These are phyloP conservation scores for Apostasia shenzhenica DNA, from an alignment of 106 monocot species.

Conservation along the genomic window DNA sequence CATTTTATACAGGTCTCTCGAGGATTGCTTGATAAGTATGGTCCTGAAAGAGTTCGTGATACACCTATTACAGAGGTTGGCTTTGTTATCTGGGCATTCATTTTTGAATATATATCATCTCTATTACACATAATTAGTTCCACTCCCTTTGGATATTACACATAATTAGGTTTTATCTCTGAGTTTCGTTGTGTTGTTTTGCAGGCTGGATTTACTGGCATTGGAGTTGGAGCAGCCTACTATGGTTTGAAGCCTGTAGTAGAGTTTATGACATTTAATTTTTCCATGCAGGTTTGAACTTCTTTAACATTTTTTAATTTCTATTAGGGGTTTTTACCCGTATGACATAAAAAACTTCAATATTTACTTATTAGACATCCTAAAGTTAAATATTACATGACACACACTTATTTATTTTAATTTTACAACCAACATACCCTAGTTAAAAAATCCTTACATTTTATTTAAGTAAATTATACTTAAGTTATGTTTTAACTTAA, in stretches of 20 bases:
- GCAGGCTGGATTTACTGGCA: constrained; percentile 97
- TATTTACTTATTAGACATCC: too few relatives aligned
- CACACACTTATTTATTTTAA: too few relatives aligned
- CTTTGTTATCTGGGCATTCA: background rate
- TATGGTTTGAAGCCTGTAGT: constrained; percentile 90
- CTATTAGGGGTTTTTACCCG: too few relatives aligned
- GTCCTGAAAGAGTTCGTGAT: constrained; percentile 94
- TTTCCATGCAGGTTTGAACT: constrained; percentile 86
- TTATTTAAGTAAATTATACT: too few relatives aligned
- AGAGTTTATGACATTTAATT: constrained; percentile 99
- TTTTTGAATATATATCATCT: background rate
- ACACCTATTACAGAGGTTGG: constrained; percentile 97
- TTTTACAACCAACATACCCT: too few relatives aligned
- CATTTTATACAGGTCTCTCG: constrained; percentile 60
- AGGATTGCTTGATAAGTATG: constrained; percentile 92
- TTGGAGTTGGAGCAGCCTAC: constrained; percentile 98
- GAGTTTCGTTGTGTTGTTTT: background rate
- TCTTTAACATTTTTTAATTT: background rate
- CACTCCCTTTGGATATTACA: too few relatives aligned
- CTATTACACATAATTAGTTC: background rate
- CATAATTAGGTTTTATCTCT: background rate
- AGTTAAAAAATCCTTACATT: too few relatives aligned
- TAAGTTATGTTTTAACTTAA: too few relatives aligned
- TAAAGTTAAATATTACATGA: too few relatives aligned
- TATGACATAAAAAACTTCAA: too few relatives aligned